Evolutionary conservation across 768 basidiomycete genomes (phyloP), one percentile per base, ranked within the genome.

Genomic region (Psilocybe sp.): DNA sequence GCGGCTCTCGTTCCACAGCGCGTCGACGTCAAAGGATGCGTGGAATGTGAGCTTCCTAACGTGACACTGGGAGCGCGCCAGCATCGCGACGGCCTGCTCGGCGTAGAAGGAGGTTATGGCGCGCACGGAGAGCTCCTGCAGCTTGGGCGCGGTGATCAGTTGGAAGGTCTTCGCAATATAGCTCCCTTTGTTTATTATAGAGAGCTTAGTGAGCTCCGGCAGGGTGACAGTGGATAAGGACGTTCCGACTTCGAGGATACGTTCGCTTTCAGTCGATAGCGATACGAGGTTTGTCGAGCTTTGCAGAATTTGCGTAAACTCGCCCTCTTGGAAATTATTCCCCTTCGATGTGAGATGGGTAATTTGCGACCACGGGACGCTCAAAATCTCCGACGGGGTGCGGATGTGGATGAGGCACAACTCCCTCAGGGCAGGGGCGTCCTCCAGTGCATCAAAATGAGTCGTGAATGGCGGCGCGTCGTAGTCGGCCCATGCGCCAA

Each of bases 321-420:
- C 61, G 14, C 61, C 63, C 40, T 64, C 58, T 9, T 51, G 53
- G 53, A 60, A 62, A 11, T 46, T 52, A 34, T 46, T 57, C 8
- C 46, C 43, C 23, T 54, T 53, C 3, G 60, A 56, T 1, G 43
- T 51, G 23, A 62, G 51, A 35, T 54, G 52, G 12, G 55, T 58
- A 20, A 64, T 49, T 44, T 62, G 63, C 31, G 51, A 44, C 63
- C 63, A 64, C 1, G 63, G 59, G 23, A 62, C 18, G 33, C 52
- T 50, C 18, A 64, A 49, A 16, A 55, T 46, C 9, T 53, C 47
- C 33, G 52, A 55, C 7, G 63, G 63, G 23, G 57, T 41, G 3
- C 46, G 38, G 31, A 60, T 50, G 11, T 54, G 43, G 8, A 39
- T 40, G 14, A 62, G 33, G 2, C 48, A 50, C 6, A 64, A 37